These are phyloP conservation scores for Fusarium sp. DNA, from an alignment of 2,329 filamentous ascomycete species.

Conservation along the genomic window DNA sequence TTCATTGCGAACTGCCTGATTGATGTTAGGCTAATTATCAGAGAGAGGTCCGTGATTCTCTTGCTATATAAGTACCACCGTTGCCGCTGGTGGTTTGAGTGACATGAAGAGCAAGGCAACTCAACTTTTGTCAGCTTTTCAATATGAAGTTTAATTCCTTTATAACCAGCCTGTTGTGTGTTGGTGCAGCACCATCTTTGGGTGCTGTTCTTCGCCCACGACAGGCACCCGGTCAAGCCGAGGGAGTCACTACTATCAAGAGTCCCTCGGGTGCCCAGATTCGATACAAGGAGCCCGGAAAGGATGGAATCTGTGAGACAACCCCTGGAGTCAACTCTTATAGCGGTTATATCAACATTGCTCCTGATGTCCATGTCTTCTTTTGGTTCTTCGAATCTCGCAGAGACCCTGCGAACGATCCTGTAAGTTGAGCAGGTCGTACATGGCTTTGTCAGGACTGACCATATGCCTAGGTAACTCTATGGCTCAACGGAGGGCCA, in stretches of 20 bases:
- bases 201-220: conserved; percentile 4
- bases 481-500: conserved; percentile 71
- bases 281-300: conserved; percentile 26
- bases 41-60: neutral
- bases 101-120: neutral
- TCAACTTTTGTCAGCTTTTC: neutral
- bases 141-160: neutral
- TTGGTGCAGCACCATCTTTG: neutral
- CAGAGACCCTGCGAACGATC: conserved; percentile 28
- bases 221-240: conserved; percentile 1
- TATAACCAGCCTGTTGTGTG: neutral
- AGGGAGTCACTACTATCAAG: conserved; percentile 15
- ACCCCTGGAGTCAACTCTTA: conserved; percentile 42
- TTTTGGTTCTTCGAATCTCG: conserved; percentile 45
- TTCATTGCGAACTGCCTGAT: neutral
- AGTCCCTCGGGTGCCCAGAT: conserved; percentile 8
- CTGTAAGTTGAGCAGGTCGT: neutral
- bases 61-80: neutral
- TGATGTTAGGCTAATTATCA: neutral
- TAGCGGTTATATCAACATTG: conserved; percentile 60
- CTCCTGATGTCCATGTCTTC: conserved; percentile 26
- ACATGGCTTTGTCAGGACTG: neutral
- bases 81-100: neutral
- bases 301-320: conserved; percentile 66
- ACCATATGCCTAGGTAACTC: conserved; percentile 51